A percentile compares a stretch with the other conserved stretches of the same genome.
Conservation (phyloP, 176 grass and related monocot species). For the Oryza officinalis region DNA sequence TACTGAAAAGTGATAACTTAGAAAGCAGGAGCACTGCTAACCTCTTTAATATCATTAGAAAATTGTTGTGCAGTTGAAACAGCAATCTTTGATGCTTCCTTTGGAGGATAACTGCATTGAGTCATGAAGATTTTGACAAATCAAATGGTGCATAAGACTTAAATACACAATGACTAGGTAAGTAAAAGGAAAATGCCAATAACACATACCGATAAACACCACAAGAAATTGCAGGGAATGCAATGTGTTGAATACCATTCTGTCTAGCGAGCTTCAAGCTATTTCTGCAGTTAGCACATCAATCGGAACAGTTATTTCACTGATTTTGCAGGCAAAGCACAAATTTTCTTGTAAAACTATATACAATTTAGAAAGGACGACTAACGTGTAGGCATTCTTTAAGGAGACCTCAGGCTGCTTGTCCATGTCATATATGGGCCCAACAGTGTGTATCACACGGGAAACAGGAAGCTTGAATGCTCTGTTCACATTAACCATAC, state of each 20-base stretch:
- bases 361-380: background rate
- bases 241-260: constrained; percentile 84
- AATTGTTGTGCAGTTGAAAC: constrained; percentile 67
- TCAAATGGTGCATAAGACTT: background rate
- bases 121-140: constrained; percentile 20
- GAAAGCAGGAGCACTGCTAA: constrained; percentile 5
- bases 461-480: constrained; percentile 81
- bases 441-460: constrained; percentile 88
- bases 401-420: constrained; percentile 65
- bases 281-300: constrained; percentile 71
- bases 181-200: constrained; percentile 24
- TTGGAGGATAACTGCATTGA: constrained; percentile 62
- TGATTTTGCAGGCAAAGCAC: constrained; percentile 23
- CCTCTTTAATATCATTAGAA: constrained; percentile 78
- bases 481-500: constrained; percentile 45
- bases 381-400: constrained; percentile 80
- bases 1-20: background rate
- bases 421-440: constrained; percentile 76
- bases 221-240: constrained; percentile 93
- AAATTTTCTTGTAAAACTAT: background rate
- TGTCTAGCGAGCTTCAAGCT: constrained; percentile 91
- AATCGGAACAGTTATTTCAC: constrained; percentile 19
- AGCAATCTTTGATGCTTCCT: constrained; percentile 87
- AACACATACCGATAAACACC: constrained; percentile 69
- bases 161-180: constrained; percentile 8